These are phyloP conservation scores for Spathaspora girioi DNA, from an alignment of 805 yeast genomes.

Conservation along the genomic window DNA sequence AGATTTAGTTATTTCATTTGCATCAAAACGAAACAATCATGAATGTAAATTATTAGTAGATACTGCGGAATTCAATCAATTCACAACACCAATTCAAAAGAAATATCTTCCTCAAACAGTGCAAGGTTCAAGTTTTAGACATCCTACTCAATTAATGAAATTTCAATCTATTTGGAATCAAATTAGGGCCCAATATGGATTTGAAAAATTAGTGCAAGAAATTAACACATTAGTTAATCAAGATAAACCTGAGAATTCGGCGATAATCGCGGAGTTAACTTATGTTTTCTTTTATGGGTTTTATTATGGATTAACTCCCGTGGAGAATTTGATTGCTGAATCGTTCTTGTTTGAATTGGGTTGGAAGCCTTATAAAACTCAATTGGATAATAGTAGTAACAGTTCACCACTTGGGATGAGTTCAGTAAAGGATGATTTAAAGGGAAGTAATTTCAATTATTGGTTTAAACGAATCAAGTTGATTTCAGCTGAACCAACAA, in stretches of 20 bases:
- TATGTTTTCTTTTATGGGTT: slow-evolving; percentile 41
- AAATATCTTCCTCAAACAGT: slow-evolving; percentile 30
- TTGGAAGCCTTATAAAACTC: slow-evolving; percentile 38
- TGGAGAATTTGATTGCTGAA: slow-evolving; percentile 42
- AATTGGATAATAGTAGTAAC: slow-evolving; percentile 4
- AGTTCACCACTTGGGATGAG: slow-evolving; percentile 4
- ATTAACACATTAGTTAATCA: slow-evolving; percentile 20
- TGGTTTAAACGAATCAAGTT: slow-evolving; percentile 27
- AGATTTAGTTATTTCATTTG: slow-evolving; percentile 35
- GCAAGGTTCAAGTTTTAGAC: slow-evolving; percentile 19
- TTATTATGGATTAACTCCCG: slow-evolving; percentile 40
- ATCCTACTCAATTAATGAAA: slow-evolving; percentile 32
- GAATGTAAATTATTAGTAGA: slow-evolving; percentile 21
- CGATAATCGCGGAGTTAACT: slow-evolving; percentile 30
- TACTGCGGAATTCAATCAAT: slow-evolving; percentile 19
- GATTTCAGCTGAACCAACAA: slow-evolving; percentile 3
- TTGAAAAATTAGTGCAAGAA: slow-evolving; percentile 30
- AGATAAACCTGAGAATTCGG: slow-evolving; percentile 17
- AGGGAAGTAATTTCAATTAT: slow-evolving; percentile 11
- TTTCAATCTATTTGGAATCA: slow-evolving; percentile 40
- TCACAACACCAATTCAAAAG: slow-evolving; percentile 26
- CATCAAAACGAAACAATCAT: slow-evolving; percentile 27
- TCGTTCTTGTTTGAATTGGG: slow-evolving; percentile 34
- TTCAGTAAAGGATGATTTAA: slow-evolving; percentile 4
- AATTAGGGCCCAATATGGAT: slow-evolving; percentile 29